A percentile compares a stretch with the other conserved stretches of the same genome.
Evolutionary conservation across 139 green algal species (phyloP).

Genomic region (Chlamydomonas applanata): DNA sequence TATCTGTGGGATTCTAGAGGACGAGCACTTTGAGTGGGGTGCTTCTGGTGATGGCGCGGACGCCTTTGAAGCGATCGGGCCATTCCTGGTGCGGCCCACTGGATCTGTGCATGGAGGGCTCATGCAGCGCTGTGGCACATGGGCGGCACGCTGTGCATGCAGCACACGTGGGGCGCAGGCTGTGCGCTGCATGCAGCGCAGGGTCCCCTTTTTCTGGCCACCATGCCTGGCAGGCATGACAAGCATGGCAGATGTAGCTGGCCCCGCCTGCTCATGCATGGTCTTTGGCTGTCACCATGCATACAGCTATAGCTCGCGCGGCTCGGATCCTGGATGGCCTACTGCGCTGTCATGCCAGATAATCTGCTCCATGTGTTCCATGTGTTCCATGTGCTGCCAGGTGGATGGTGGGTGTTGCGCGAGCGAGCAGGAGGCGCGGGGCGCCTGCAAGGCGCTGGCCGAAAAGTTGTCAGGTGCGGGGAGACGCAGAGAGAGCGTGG

Average conservation of each 20-base stretch:
- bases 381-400: conserved; percentile 26
- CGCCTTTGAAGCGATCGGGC: conserved; percentile 51
- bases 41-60: conserved; percentile 38
- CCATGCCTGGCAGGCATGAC: too few relatives aligned
- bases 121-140: too few relatives aligned
- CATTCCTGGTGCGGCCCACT: conserved; percentile 50
- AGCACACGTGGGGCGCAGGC: too few relatives aligned
- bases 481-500: not conserved
- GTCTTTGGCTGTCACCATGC: too few relatives aligned
- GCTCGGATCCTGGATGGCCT: too few relatives aligned
- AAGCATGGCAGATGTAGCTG: too few relatives aligned
- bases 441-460: conserved; percentile 45
- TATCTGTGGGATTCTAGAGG: conserved; percentile 49
- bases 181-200: too few relatives aligned
- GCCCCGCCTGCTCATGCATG: not conserved
- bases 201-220: too few relatives aligned
- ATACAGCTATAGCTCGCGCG: too few relatives aligned
- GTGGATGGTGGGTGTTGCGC: conserved; percentile 48
- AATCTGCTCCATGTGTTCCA: too few relatives aligned
- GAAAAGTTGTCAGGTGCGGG: conserved; percentile 29
- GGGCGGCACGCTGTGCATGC: too few relatives aligned
- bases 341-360: too few relatives aligned
- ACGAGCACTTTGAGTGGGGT: conserved; percentile 63
- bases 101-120: not conserved
- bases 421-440: conserved; percentile 36